Conservation (phyloP, 2,329 filamentous ascomycete genomes). For the Drechslerella coelobrocha region DNA sequence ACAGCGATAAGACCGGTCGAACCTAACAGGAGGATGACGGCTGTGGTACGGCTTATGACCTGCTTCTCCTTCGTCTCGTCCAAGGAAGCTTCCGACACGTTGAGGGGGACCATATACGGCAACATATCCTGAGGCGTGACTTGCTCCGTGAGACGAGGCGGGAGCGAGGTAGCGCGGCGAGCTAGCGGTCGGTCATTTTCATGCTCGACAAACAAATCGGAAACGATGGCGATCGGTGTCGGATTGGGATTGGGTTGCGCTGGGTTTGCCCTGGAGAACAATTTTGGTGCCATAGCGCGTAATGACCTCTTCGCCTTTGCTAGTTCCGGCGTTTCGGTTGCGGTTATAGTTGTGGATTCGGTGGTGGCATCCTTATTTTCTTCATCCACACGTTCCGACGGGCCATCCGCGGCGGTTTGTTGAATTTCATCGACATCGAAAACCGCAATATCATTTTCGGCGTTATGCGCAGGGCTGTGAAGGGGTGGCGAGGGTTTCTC, state of each 20-base stretch:
- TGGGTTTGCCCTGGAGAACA: conserved; percentile 47
- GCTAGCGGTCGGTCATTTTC: conserved; percentile 15
- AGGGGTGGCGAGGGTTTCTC: conserved; percentile 19
- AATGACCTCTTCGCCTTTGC: conserved; percentile 29
- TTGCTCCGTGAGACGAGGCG: conserved; percentile 68
- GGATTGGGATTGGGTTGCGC: conserved; percentile 49
- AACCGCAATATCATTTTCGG: conserved; percentile 29
- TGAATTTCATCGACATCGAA: conserved; percentile 34
- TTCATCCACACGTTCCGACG: conserved; percentile 8
- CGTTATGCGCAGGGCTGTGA: neutral
- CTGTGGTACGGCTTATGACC: conserved; percentile 59
- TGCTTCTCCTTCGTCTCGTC: conserved; percentile 49
- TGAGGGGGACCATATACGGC: conserved; percentile 41
- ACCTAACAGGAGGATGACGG: conserved; percentile 68
- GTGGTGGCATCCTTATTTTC: conserved; percentile 3
- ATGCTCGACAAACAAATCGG: conserved; percentile 66
- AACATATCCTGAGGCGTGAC: conserved; percentile 34
- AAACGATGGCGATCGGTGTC: conserved; percentile 63
- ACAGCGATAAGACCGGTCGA: conserved; percentile 71
- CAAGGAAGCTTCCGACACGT: conserved; percentile 46
- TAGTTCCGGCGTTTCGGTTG: conserved; percentile 22
- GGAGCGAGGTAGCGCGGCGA: conserved; percentile 75
- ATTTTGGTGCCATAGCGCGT: conserved; percentile 41
- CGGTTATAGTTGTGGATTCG: no score
- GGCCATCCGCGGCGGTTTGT: conserved; percentile 16